Conservation (phyloP, 1,284 basidiomycete genomes). For the Garcileccinum viscosum region DNA sequence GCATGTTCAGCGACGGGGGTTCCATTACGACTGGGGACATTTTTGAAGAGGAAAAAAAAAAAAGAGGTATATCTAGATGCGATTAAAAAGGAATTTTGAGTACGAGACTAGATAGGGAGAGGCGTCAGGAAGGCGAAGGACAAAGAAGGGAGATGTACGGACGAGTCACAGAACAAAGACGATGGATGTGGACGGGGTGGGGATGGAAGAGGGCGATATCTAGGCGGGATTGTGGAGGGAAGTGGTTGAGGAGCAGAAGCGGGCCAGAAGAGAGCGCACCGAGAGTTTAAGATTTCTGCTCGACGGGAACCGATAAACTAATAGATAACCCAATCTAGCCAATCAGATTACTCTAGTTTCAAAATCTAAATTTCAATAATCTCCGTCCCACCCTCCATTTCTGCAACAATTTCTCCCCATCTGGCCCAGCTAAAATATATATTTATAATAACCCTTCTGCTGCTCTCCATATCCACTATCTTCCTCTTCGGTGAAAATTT, state of each 20-base stretch:
- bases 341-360: constrained; percentile 45
- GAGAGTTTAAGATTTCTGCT: constrained; percentile 44
- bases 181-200: background rate
- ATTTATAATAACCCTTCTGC: background rate
- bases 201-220: background rate
- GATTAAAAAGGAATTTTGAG: constrained; percentile 36
- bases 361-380: constrained; percentile 31
- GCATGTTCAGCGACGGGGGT: constrained; percentile 53
- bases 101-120: constrained; percentile 23
- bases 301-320: constrained; percentile 44
- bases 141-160: background rate
- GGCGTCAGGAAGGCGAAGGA: constrained; percentile 7
- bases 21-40: constrained; percentile 53
- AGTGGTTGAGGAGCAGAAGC: constrained; percentile 29
- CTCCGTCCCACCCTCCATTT: constrained; percentile 9
- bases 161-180: background rate
- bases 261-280: constrained; percentile 33
- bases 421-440: constrained; percentile 13
- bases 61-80: constrained; percentile 37
- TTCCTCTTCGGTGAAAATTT: constrained; percentile 36
- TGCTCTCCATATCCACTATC: constrained; percentile 16
- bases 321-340: constrained; percentile 45
- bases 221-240: background rate
- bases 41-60: constrained; percentile 24
- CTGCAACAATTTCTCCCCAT: background rate